Conservation (phyloP, 169 alveolate genomes). For the Plasmodium cynomolgi region DNA sequence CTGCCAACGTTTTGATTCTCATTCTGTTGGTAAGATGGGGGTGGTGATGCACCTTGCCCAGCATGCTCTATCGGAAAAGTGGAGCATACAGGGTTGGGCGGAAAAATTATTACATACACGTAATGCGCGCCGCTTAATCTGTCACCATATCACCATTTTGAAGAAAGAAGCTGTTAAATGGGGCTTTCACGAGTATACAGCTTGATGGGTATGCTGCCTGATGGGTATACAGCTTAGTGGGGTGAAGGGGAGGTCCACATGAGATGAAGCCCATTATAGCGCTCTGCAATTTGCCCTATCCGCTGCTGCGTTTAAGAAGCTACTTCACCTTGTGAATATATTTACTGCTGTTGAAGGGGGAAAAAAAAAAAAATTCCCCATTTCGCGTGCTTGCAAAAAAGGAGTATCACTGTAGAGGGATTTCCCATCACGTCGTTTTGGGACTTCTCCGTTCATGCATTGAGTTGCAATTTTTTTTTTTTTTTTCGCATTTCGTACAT, state of each 20-base stretch:
- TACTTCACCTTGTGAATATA: too few species aligned
- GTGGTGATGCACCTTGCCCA: background rate
- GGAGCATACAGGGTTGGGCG: background rate
- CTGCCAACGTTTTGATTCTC: background rate
- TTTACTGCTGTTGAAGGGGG: background rate
- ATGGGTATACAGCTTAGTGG: background rate
- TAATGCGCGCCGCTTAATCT: background rate
- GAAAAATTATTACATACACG: background rate
- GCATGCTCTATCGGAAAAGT: background rate
- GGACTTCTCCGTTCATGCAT: background rate
- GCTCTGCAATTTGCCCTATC: background rate
- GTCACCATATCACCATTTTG: background rate
- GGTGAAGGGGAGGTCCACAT: background rate
- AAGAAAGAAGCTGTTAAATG: background rate
- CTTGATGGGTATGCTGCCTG: too few species aligned
- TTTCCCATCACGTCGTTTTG: background rate
- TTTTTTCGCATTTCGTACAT: background rate
- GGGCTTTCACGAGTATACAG: background rate
- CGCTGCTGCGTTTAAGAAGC: background rate
- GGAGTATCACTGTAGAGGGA: background rate
- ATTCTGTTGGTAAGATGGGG: background rate
- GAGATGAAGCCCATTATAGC: background rate
- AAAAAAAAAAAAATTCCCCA: background rate
- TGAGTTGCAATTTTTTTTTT: background rate
- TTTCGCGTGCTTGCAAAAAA: background rate